A percentile compares a stretch with the other conserved stretches of the same genome.
Conservation (phyloP, 106 monocot species). For the Apostasia shenzhenica region DNA sequence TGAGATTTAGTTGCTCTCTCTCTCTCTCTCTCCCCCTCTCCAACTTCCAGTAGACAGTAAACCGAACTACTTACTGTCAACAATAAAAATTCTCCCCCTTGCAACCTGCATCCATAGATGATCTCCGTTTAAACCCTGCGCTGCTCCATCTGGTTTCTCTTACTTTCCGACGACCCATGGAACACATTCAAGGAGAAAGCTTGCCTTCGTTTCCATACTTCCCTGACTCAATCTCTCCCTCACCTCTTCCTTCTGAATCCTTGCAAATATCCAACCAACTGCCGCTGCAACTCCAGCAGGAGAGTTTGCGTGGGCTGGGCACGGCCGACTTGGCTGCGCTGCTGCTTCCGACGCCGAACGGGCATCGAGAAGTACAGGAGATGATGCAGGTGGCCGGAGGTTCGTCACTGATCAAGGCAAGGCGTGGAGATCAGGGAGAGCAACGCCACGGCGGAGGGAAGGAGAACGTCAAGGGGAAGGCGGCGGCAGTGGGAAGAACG, state of each 20-base stretch:
- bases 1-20: slow-evolving; percentile 39
- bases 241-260: not conserved
- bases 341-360: not conserved
- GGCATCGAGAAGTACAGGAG: not conserved
- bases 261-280: not conserved
- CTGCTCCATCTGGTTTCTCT: slow-evolving; percentile 26
- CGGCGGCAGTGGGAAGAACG: not conserved
- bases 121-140: slow-evolving; percentile 10
- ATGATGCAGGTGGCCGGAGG: not conserved
- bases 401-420: not conserved
- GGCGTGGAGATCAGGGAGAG: not conserved
- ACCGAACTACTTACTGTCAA: not conserved
- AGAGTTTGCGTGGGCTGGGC: not conserved
- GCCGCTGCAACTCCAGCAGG: not conserved
- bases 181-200: not conserved
- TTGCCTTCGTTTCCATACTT: slow-evolving; percentile 5
- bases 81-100: too few relatives aligned
- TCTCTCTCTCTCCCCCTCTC: slow-evolving; percentile 2
- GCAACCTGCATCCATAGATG: too few relatives aligned
- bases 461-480: slow-evolving; percentile 15
- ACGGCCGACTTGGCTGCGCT: slow-evolving; percentile 13
- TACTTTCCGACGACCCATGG: slow-evolving; percentile 19
- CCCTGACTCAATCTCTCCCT: not conserved
- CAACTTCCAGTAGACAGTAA: not conserved
- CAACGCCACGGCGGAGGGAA: not conserved